Percentiles rank a stretch among this genome's conserved stretches.
phyloP scores from a whole-genome alignment of 1,139 yeast species.

The Ogataea hybrid region DNA sequence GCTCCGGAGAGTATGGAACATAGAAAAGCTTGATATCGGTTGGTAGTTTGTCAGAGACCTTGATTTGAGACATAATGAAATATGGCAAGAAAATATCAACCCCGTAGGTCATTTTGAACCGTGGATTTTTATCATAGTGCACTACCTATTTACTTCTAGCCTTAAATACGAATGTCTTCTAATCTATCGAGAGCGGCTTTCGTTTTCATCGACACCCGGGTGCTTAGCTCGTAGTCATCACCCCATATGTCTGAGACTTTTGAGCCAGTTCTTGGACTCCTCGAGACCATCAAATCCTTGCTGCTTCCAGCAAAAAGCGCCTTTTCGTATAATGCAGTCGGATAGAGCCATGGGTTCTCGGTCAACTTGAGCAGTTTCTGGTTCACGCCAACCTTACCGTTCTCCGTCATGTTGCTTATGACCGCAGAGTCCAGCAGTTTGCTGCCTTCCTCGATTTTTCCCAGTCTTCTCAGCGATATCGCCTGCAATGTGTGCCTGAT shows the following conservation, averaged over 20 bases:
- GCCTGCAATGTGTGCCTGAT: slow-evolving; percentile 65
- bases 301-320: slow-evolving; percentile 76
- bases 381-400: slow-evolving; percentile 19
- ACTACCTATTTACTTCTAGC: neutral
- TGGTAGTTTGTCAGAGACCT: slow-evolving; percentile 40
- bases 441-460: slow-evolving; percentile 58
- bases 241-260: slow-evolving; percentile 73
- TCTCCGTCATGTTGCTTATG: slow-evolving; percentile 34
- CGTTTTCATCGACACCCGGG: slow-evolving; percentile 84
- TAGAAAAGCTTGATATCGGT: slow-evolving; percentile 52
- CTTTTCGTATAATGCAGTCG: slow-evolving; percentile 83
- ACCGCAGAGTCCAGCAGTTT: slow-evolving; percentile 58
- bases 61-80: slow-evolving; percentile 19
- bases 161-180: slow-evolving; percentile 33
- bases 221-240: slow-evolving; percentile 90
- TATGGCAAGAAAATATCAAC: neutral
- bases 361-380: slow-evolving; percentile 44
- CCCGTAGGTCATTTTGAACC: no score
- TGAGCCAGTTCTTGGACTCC: slow-evolving; percentile 69
- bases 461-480: slow-evolving; percentile 63
- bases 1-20: slow-evolving; percentile 51
- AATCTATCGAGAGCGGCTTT: slow-evolving; percentile 83
- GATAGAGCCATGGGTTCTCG: slow-evolving; percentile 85
- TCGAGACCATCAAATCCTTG: slow-evolving; percentile 49
- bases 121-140: neutral